Conservation (phyloP, 208 protist genomes). For the Crithidia fasciculata region DNA sequence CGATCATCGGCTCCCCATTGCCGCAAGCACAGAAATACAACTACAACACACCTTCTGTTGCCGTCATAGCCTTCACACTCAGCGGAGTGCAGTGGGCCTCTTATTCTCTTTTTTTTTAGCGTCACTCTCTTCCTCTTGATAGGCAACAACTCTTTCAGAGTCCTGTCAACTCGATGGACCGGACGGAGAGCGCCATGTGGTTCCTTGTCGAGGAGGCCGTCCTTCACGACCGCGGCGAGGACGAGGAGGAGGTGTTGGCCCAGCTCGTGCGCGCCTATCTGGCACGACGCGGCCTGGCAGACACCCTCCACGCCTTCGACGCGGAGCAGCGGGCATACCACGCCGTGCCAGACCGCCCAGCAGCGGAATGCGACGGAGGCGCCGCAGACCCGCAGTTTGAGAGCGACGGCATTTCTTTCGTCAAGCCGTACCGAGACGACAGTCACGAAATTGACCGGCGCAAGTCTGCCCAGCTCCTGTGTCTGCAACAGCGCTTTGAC, state of each 20-base stretch:
- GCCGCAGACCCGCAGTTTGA: too few relatives aligned
- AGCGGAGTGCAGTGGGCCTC: too few relatives aligned
- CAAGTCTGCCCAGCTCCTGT: conserved; percentile 65
- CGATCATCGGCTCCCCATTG: too few relatives aligned
- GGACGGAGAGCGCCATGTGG: conserved; percentile 45
- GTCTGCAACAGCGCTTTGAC: conserved; percentile 48
- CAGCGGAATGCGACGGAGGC: neutral
- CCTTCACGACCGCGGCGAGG: conserved; percentile 56
- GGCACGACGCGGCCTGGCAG: conserved; percentile 55
- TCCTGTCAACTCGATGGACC: conserved; percentile 7
- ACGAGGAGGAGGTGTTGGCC: conserved; percentile 65
- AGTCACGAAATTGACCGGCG: conserved; percentile 31
- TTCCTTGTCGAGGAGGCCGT: conserved; percentile 73
- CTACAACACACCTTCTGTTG: too few relatives aligned
- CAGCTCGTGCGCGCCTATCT: conserved; percentile 76
- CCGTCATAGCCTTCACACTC: too few relatives aligned
- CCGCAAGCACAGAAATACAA: too few relatives aligned
- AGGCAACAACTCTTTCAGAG: too few relatives aligned
- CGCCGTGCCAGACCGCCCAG: neutral
- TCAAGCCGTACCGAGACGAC: too few relatives aligned
- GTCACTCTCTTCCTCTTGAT: too few relatives aligned
- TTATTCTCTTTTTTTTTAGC: too few relatives aligned
- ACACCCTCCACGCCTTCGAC: conserved; percentile 62
- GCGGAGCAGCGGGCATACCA: conserved; percentile 13
- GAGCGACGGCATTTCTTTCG: too few relatives aligned